Evolutionary conservation across 441 rosid species (phyloP), one percentile per base, ranked within the genome.

Genomic region (Populus hybrid): DNA sequence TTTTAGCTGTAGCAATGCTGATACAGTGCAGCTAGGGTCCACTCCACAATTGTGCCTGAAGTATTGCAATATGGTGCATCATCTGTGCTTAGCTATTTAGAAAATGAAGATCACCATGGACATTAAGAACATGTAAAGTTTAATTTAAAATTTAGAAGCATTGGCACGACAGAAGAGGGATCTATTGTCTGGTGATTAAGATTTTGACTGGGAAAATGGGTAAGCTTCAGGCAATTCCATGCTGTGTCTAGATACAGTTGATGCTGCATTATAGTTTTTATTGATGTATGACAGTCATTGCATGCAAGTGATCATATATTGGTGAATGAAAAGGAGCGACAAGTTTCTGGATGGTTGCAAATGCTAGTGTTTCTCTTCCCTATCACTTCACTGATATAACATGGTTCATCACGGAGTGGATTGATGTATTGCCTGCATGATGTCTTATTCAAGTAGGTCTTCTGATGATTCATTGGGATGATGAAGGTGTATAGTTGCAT

Each of bases 131-230:
- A 38, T 70, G 28, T 9, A 28, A 30, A 3, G 32, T 30, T 66
- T 46, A 11, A 18, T 57, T 40, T 32, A 9, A 74, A 8, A 57
- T 36, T 76, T 77, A 70, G 85, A 77, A 82, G 83, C 59, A 76
- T 75, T 86, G 84, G 83, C 81, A 71, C 38, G 90, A 85, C 78
- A 80, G 87, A 86, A 79, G 72, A 71, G 71, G 23, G 78, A 84
- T 57, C 86, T 83, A 61, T 79, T 72, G 57, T 77, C 72, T 70
- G 74, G 77, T 65, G 74, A 76, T 74, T 71, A 75, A 36, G 40
- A 35, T 70, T 42, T 66, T 30, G 64, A 66, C 24, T 38, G 35
- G 73, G 76, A 59, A 78, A 73, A 73, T 32, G 21, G 75, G 68
- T 6, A 70, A 36, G 59, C 46, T 61, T 68, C 63, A 68, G 53